These are phyloP conservation scores for Schizochytrium sp. DNA, from an alignment of 108 stramenopile species.

Conservation along the genomic window DNA sequence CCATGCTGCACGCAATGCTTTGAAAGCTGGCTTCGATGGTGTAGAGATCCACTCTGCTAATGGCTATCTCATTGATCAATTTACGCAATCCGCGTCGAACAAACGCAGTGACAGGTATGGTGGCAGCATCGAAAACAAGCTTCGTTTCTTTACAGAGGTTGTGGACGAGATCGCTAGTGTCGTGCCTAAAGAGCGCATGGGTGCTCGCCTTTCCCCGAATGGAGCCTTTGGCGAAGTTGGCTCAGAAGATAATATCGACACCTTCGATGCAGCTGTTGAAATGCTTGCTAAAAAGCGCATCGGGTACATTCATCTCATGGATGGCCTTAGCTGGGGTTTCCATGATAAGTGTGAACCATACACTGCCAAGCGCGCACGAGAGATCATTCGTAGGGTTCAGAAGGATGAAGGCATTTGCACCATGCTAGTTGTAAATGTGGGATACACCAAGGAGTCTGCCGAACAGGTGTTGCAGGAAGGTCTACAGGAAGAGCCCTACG, in stretches of 20 bases:
- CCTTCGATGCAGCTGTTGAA: constrained; percentile 73
- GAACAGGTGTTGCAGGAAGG: constrained; percentile 78
- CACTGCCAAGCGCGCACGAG: constrained; percentile 70
- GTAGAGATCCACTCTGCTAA: constrained; percentile 79
- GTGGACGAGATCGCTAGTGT: constrained; percentile 2
- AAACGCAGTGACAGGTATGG: constrained; percentile 76
- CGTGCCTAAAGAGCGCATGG: constrained; percentile 75
- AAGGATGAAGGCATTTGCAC: constrained; percentile 68
- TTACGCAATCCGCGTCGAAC: constrained; percentile 72
- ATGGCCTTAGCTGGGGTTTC: constrained; percentile 80
- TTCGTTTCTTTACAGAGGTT: constrained; percentile 78
- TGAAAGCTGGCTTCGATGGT: constrained; percentile 79
- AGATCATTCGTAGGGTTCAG: constrained; percentile 62
- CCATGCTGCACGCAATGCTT: constrained; percentile 65
- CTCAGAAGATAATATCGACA: constrained; percentile 74
- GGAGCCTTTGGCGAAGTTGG: constrained; percentile 81
- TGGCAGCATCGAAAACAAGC: constrained; percentile 77
- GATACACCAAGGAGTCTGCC: constrained; percentile 78
- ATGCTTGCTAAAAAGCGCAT: constrained; percentile 72
- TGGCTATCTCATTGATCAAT: constrained; percentile 79
- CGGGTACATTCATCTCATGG: constrained; percentile 83
- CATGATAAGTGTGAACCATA: constrained; percentile 73
- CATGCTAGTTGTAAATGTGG: constrained; percentile 78
- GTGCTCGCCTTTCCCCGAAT: constrained; percentile 81
- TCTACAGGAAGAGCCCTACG: constrained; percentile 71